These are phyloP conservation scores for Ormosia emarginata DNA, from an alignment of 306 rosid genomes.

Conservation along the genomic window DNA sequence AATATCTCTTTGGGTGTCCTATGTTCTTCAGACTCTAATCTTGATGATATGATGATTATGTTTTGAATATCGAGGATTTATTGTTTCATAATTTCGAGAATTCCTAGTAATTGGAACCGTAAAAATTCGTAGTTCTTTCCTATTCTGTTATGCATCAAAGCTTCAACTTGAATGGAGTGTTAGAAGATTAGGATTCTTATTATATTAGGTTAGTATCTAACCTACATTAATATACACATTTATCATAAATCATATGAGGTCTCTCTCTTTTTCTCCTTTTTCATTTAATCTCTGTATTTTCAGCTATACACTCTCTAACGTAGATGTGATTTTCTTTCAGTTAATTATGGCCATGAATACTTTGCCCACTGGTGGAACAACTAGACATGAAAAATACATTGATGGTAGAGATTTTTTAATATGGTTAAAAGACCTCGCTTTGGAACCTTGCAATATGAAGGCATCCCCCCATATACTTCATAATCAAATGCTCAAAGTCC, in stretches of 20 bases:
- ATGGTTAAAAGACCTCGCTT: constrained; percentile 14
- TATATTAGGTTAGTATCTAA: too few relatives aligned
- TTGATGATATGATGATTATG: too few relatives aligned
- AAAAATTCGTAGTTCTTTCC: too few relatives aligned
- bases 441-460: background rate
- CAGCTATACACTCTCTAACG: background rate
- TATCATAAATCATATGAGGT: background rate
- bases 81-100: too few relatives aligned
- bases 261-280: background rate
- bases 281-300: background rate
- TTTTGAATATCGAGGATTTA: too few relatives aligned
- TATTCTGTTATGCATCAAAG: too few relatives aligned
- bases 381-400: background rate
- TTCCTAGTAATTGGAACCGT: too few relatives aligned
- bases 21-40: too few relatives aligned
- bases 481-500: background rate
- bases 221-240: too few relatives aligned
- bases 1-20: too few relatives aligned
- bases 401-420: constrained; percentile 1
- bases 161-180: too few relatives aligned
- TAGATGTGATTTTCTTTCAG: background rate
- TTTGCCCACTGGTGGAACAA: background rate
- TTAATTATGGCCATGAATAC: background rate
- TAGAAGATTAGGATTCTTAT: too few relatives aligned
- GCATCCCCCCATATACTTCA: background rate